Evolutionary conservation across 2,329 filamentous ascomycete genomes (phyloP), one percentile per base, ranked within the genome.

Genomic region (Akanthomyces uredinophilus): DNA sequence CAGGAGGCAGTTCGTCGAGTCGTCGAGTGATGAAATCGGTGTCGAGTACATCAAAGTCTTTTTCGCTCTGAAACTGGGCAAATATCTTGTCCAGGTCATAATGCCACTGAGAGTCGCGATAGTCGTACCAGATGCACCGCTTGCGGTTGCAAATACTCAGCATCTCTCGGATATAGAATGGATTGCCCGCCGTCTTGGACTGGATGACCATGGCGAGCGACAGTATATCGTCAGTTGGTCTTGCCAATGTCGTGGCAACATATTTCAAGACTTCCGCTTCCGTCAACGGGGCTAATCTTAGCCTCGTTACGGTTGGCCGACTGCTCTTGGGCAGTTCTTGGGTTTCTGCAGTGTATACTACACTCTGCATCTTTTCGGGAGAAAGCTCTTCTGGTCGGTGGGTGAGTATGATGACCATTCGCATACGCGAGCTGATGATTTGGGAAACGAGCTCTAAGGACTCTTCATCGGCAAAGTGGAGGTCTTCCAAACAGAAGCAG

Each of bases 161-260:
- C 83, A 97, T 96, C 75, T 96, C 91, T 61, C 91, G 84, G 73
- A 96, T 90, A 70, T 95, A 96, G 70, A 96, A 97, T 0, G 92
- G 89, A 65, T 96, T 96, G 1, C 93, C 93, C 29, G 85, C 85
- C 10, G 91, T 94, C 76, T 95, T 96, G 69, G 94, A 92, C 72
- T 96, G 90, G 6, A 97, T 86, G 11, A 96, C 90, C 7, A 92
- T 85, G 2, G 91, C 90, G 20, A 98, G 79, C 0, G 92, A 88
- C 1, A 90, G 78, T 1, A 95, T 84, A 52, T 92, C 89, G 39
- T 91, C 86, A 62, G 83, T 83, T 0, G 86, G 79, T 61, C 91
- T 83, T 69, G 90, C 91, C 54, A 98, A 83, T 0, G 93, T 96
- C 44, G 87, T 82, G 8, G 91, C 86, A 24, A 97, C 91, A 69